Evolutionary conservation across 345 rosid genomes (phyloP).

Genomic region (Cardamine resedifolia): DNA sequence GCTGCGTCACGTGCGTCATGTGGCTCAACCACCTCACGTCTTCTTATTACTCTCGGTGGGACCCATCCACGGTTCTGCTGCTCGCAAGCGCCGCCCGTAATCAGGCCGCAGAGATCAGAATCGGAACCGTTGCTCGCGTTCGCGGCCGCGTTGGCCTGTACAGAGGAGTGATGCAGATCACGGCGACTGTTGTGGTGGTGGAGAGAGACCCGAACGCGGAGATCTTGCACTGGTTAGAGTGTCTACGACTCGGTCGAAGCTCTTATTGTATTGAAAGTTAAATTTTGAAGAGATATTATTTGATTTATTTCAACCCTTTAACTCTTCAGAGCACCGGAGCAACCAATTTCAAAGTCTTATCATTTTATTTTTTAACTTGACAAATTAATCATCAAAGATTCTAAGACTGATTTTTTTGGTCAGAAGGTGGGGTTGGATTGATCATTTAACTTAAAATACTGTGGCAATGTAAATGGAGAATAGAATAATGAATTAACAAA

Average conservation of each 20-base stretch:
- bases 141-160: slow-evolving; percentile 64
- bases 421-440: too few species aligned
- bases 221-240: slow-evolving; percentile 75
- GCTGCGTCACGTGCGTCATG: slow-evolving; percentile 60
- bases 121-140: slow-evolving; percentile 64
- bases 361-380: too few species aligned
- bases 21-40: slow-evolving; percentile 81
- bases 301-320: too few species aligned
- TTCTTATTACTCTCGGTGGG: slow-evolving; percentile 49
- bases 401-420: too few species aligned
- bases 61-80: slow-evolving; percentile 48
- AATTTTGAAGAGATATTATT: too few species aligned
- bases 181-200: slow-evolving; percentile 53
- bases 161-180: slow-evolving; percentile 64
- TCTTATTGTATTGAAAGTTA: slow-evolving; percentile 36
- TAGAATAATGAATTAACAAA: too few species aligned
- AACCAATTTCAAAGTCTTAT: too few species aligned
- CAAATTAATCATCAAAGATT: too few species aligned
- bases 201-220: slow-evolving; percentile 88
- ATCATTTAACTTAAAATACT: too few species aligned
- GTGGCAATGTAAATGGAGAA: too few species aligned
- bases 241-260: slow-evolving; percentile 49
- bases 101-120: slow-evolving; percentile 43
- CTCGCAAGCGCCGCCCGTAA: slow-evolving; percentile 48
- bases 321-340: background rate